Evolutionary conservation across 2,329 filamentous ascomycete species (phyloP), one percentile per base, ranked within the genome.

Genomic region (Fusarium dlaminii): DNA sequence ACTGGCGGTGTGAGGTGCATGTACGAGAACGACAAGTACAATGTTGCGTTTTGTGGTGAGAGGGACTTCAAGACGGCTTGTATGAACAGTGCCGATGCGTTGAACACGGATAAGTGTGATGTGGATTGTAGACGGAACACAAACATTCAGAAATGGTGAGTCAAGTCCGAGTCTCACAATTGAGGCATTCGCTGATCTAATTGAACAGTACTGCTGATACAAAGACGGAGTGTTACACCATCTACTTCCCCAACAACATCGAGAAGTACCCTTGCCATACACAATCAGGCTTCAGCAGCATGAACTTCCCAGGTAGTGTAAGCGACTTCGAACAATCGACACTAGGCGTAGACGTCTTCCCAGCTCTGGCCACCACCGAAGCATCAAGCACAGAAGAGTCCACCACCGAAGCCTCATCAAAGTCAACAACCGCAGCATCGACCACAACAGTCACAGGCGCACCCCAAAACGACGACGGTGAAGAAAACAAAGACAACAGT

Each of bases 21-120:
- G 59, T 74, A 66, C 32, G 72, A 74, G 34, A 62, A 70, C 17
- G 43, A 65, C 27, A 74, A 72, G 63, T 74, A 68, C 67, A 74
- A 74, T 40, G 24, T 68, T 43, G 63, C 46, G 6, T 74, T 74
- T 40, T 74, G 72, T 27, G 62, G 58, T 6, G 49, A 29, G 17
- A 39, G n/a, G 12, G 59, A 61, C 15, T 61, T 74, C 27, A 64
- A 51, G 43, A 73, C 70, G 20, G 55, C 39, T 15, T 74, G 72
- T 32, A 32, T 72, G 27, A 58, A 46, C 22, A 61, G 43, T n/a
- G 39, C 10, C 18, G 71, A 74, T 15, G 51, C 67, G 1, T 17
- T 51, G 62, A 54, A 74, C 32, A 29, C 43, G 13, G 30, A 56
- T 0, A 74, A 64, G 24, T 74, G 72, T 6, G 71, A 72, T 12